A percentile compares a stretch with the other conserved stretches of the same genome.
Evolutionary conservation across 345 rosid genomes (phyloP).

Genomic region (Balakata baccata): DNA sequence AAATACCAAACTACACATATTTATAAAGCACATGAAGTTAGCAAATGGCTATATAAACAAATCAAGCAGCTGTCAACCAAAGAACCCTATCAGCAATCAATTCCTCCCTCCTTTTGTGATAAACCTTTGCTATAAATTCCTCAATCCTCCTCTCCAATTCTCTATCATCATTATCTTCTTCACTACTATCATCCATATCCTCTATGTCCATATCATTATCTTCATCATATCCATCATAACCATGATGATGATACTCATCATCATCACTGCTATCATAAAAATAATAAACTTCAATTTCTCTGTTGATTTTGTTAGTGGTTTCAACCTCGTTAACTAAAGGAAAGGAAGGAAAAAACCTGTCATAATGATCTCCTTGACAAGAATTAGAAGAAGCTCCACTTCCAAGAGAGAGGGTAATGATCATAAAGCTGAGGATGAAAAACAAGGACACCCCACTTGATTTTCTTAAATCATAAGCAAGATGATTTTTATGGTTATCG

Average conservation of each 20-base stretch:
- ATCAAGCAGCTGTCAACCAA: constrained; percentile 9
- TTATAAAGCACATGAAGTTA: too few species aligned
- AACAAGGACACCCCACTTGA: constrained; percentile 20
- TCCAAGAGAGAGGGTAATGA: constrained; percentile 17
- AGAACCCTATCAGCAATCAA: constrained; percentile 17
- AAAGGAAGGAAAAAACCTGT: constrained; percentile 1
- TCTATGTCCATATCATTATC: not conserved
- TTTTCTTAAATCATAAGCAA: constrained; percentile 16
- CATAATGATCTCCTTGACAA: constrained; percentile 8
- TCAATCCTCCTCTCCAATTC: constrained; percentile 27
- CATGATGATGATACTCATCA: not conserved
- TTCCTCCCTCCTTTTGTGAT: constrained; percentile 31
- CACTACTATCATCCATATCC: constrained; percentile 12
- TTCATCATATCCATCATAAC: not conserved
- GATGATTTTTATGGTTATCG: constrained; percentile 10
- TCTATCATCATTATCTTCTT: constrained; percentile 7
- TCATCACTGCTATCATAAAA: not conserved
- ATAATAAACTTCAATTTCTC: constrained; percentile 1
- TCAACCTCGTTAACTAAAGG: not conserved
- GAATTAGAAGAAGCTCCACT: constrained; percentile 4
- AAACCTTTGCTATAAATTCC: constrained; percentile 27
- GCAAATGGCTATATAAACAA: too few species aligned
- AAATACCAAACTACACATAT: too few species aligned
- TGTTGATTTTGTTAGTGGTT: not conserved
- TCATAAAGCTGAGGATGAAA: constrained; percentile 21